Evolutionary conservation across 2,329 filamentous ascomycete genomes (phyloP), one percentile per base, ranked within the genome.

Genomic region (Fusarium multiceps): DNA sequence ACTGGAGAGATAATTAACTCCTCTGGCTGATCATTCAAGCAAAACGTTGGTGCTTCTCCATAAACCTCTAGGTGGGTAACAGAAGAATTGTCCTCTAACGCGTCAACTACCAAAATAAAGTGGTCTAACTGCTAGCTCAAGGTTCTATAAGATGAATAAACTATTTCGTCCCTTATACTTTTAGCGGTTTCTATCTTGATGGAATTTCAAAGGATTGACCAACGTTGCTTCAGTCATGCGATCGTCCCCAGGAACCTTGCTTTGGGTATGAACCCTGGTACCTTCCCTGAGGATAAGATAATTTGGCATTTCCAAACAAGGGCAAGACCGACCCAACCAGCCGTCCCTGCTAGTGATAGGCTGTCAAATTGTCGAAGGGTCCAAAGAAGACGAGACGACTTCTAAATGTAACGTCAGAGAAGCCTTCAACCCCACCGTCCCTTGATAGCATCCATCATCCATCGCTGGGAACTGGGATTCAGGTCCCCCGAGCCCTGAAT

Each of bases 371-470:
- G 46, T 43, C 42, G 41, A 55, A 54, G 55, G 68, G 59, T 53
- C 59, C 55, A 48, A 55, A 57, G 63, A 65, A 69, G 64, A 46
- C 50, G 42, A 54, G 53, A 63, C 54, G 43, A 59, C 45, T 70
- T 70, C 67, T 71, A 71, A 71, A 70, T 71, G 67, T 55, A 70
- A 70, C 67, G 63, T 57, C 67, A 68, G 55, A 46, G 59, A 49
- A 60, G 45, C 45, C 62, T 69, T 54, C 65, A 43, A 45, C 55
- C 34, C 58, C 49, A 51, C 53, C 27, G n/a, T 46, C 21, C 28
- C 46, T 43, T 40, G 49, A 53, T 50, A 59, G 55, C 45, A 51
- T 56, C 55, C 55, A 42, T 53, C 27, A 14, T 34, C 16, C 23
- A 25, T 23, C 18, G 27, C 49, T 51, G 32, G 49, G 49, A 51